These are phyloP conservation scores for Barbarea vulgaris DNA, from an alignment of 345 rosid species.

Conservation along the genomic window DNA sequence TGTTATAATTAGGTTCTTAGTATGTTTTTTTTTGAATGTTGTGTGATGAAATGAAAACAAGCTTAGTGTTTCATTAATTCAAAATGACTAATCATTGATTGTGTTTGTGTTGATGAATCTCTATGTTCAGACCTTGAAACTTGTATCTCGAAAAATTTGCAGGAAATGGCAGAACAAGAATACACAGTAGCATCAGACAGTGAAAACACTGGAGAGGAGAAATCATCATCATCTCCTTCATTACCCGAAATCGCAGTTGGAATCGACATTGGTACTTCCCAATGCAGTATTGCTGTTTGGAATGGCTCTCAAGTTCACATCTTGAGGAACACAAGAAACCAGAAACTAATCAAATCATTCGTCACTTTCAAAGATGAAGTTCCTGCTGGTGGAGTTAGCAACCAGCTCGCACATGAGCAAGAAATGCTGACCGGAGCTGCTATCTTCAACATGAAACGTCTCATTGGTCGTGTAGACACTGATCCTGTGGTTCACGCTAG, in stretches of 20 bases:
- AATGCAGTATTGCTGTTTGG: slow-evolving; percentile 85
- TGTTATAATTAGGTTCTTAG: background rate
- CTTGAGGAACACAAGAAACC: slow-evolving; percentile 71
- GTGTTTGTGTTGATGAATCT: background rate
- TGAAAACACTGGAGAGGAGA: slow-evolving; percentile 79
- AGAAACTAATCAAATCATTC: slow-evolving; percentile 69
- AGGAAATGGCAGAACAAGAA: slow-evolving; percentile 73
- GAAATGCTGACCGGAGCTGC: slow-evolving; percentile 84
- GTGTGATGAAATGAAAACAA: background rate
- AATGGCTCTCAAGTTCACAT: slow-evolving; percentile 84
- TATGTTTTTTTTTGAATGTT: background rate
- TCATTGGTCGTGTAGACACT: slow-evolving; percentile 83
- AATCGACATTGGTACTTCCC: slow-evolving; percentile 86
- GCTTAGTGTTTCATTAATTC: background rate
- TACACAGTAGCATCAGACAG: slow-evolving; percentile 89
- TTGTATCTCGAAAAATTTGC: slow-evolving; percentile 23
- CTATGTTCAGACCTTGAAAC: background rate
- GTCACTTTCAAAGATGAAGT: slow-evolving; percentile 78
- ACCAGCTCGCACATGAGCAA: slow-evolving; percentile 67
- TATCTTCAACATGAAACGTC: slow-evolving; percentile 89
- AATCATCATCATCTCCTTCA: slow-evolving; percentile 50
- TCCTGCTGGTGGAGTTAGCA: slow-evolving; percentile 80
- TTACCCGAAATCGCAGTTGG: slow-evolving; percentile 82
- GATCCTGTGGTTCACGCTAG: slow-evolving; percentile 78
- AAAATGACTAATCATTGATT: background rate